A percentile compares a stretch with the other conserved stretches of the same genome.
These are phyloP conservation scores for Allium fistulosum DNA, from an alignment of 106 monocot species.

Conservation along the genomic window DNA sequence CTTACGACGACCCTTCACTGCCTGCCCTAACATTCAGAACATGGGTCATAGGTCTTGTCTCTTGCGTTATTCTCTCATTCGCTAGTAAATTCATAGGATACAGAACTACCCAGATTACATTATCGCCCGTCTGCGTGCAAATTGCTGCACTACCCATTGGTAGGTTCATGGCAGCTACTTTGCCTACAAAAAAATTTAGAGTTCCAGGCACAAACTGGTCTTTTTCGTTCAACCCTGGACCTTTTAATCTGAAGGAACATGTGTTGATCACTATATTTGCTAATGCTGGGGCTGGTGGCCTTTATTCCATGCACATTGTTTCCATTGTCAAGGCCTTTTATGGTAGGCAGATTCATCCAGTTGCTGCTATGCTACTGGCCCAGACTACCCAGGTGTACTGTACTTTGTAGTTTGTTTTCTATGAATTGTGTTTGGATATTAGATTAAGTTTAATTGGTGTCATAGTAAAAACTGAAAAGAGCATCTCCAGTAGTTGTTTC, in stretches of 20 bases:
- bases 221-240: slow-evolving; percentile 20
- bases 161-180: slow-evolving; percentile 14
- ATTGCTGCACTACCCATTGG: slow-evolving; percentile 16
- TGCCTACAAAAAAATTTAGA: slow-evolving; percentile 5
- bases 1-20: slow-evolving; percentile 14
- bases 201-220: slow-evolving; percentile 4
- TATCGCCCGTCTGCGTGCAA: slow-evolving; percentile 14
- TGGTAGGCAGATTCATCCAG: not conserved
- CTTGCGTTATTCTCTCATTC: slow-evolving; percentile 18
- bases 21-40: slow-evolving; percentile 15
- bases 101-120: slow-evolving; percentile 2
- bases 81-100: slow-evolving; percentile 16
- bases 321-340: slow-evolving; percentile 20
- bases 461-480: not conserved
- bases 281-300: not conserved
- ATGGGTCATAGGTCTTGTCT: slow-evolving; percentile 12
- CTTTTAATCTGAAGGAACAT: slow-evolving; percentile 29
- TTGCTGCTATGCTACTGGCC: slow-evolving; percentile 6
- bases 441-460: not conserved
- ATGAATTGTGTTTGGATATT: too few relatives aligned
- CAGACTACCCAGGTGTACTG: slow-evolving; percentile 26
- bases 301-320: slow-evolving; percentile 9
- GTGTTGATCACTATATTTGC: slow-evolving; percentile 18
- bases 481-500: not conserved
- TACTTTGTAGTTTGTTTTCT: not conserved